Evolutionary conservation across 2,329 filamentous ascomycete genomes (phyloP).

Genomic region (Trichoderma semiorbis): DNA sequence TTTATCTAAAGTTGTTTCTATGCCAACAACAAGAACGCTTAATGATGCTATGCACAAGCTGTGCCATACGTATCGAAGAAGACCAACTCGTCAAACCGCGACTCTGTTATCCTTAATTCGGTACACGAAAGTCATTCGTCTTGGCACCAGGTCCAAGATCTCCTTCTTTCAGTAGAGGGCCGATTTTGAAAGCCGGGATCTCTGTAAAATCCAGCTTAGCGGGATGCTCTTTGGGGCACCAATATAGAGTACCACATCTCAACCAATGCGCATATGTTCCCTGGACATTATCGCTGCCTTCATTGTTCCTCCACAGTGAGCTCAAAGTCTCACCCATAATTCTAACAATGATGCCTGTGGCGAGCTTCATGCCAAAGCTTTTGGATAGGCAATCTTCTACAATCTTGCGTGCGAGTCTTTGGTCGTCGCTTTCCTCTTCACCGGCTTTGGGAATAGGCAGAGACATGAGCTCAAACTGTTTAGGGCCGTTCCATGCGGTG

Average conservation of each 20-base stretch:
- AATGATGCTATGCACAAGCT: background rate
- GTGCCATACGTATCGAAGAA: background rate
- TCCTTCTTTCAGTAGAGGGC: conserved; percentile 23
- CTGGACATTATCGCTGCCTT: conserved; percentile 45
- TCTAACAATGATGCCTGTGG: conserved; percentile 50
- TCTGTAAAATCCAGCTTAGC: conserved; percentile 32
- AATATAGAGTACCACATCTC: conserved; percentile 47
- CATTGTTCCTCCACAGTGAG: conserved; percentile 49
- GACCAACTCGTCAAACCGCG: background rate
- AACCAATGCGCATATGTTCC: conserved; percentile 56
- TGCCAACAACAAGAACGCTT: background rate
- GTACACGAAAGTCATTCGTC: background rate
- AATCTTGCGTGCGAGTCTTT: conserved; percentile 46
- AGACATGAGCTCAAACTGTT: conserved; percentile 49
- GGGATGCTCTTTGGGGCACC: conserved; percentile 43
- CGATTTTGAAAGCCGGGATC: conserved; percentile 39
- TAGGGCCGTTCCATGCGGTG: conserved; percentile 48
- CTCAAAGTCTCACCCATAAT: conserved; percentile 50
- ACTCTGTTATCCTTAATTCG: background rate
- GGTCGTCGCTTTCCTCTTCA: conserved; percentile 36
- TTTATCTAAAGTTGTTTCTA: background rate
- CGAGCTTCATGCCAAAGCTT: conserved; percentile 55
- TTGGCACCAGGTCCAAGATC: background rate
- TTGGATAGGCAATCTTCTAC: conserved; percentile 47
- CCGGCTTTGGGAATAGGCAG: conserved; percentile 33